These are phyloP conservation scores for Ambrosiella xylebori DNA, from an alignment of 2,329 filamentous ascomycete genomes.

Conservation along the genomic window DNA sequence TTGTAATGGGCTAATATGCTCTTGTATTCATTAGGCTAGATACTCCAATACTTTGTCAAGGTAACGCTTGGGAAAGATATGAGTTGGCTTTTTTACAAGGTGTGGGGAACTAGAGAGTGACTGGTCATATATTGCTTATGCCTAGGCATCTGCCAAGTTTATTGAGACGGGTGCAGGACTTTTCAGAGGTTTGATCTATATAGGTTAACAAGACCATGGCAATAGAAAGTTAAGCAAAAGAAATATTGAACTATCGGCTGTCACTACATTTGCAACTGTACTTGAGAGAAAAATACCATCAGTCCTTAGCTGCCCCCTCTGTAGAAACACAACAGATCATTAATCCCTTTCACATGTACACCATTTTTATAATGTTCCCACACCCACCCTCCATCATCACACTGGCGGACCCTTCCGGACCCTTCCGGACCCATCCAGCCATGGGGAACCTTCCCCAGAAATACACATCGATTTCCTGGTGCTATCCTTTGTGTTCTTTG, in stretches of 20 bases:
- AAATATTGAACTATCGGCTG: too few relatives aligned
- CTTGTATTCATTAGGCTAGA: too few relatives aligned
- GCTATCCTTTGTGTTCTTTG: too few relatives aligned
- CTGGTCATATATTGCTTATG: neutral
- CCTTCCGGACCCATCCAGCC: neutral
- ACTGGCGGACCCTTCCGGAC: neutral
- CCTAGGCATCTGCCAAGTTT: neutral
- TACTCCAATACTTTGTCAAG: too few relatives aligned
- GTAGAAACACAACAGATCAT: neutral
- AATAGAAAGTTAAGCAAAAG: too few relatives aligned
- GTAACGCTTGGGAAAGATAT: too few relatives aligned
- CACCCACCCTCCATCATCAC: neutral
- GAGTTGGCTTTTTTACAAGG: too few relatives aligned
- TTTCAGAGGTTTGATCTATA: neutral
- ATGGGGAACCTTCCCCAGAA: neutral
- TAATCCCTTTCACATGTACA: neutral
- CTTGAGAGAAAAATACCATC: too few relatives aligned
- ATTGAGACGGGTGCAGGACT: neutral
- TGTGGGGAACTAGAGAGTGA: neutral
- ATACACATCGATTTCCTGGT: neutral
- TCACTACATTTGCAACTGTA: too few relatives aligned
- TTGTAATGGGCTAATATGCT: too few relatives aligned
- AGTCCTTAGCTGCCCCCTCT: too few relatives aligned
- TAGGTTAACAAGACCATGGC: too few relatives aligned
- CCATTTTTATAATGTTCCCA: neutral